phyloP scores from a whole-genome alignment of 192 early-diverging fungal genomes.

The Backusella liffmaniae region DNA sequence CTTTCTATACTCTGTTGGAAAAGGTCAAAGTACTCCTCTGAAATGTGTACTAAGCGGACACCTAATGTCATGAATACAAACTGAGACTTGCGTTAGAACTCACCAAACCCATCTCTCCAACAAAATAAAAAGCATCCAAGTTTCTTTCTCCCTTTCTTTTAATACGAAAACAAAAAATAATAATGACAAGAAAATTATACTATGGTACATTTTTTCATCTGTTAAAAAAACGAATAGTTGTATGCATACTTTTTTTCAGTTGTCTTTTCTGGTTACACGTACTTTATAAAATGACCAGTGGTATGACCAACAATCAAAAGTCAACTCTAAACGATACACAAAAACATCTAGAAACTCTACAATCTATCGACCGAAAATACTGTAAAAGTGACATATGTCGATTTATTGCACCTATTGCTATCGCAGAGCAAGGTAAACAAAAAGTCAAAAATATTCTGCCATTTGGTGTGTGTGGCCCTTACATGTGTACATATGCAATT shows the following conservation, averaged over 20 bases:
- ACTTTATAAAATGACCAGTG: not conserved
- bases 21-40: not conserved
- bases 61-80: not conserved
- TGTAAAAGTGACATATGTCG: slow-evolving; percentile 28
- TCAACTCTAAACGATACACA: not conserved
- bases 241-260: not conserved
- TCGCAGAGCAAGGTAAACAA: slow-evolving; percentile 36
- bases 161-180: not conserved
- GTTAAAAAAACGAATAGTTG: not conserved
- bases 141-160: not conserved
- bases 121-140: not conserved
- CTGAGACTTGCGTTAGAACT: not conserved
- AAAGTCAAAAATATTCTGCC: not conserved
- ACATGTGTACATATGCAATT: not conserved
- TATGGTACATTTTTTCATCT: not conserved
- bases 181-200: not conserved
- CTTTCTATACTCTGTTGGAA: not conserved
- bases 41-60: not conserved
- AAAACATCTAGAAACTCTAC: not conserved
- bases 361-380: slow-evolving; percentile 23
- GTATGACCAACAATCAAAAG: not conserved
- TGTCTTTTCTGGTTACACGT: not conserved
- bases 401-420: slow-evolving; percentile 33
- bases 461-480: not conserved
- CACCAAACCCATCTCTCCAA: not conserved